phyloP scores from a whole-genome alignment of 805 yeast species.

The Candida tibetensis region DNA sequence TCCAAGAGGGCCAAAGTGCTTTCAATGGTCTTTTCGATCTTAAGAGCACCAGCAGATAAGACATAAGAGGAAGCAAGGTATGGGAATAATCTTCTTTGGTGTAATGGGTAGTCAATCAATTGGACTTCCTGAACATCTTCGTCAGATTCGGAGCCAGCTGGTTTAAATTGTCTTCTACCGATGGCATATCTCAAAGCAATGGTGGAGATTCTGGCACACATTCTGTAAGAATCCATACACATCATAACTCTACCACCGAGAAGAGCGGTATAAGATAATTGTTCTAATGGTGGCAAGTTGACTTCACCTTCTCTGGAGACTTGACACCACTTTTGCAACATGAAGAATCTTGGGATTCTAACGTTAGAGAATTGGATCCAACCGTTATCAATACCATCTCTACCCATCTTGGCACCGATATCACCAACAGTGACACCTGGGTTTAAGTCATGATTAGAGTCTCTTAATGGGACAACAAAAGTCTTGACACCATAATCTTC shows the following conservation, averaged over 20 bases:
- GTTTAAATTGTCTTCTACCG: conserved; percentile 45
- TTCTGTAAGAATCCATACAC: conserved; percentile 44
- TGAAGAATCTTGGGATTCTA: conserved; percentile 43
- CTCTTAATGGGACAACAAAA: conserved; percentile 46
- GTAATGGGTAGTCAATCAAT: conserved; percentile 44
- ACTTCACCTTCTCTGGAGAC: conserved; percentile 41
- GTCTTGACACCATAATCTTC: conserved; percentile 47
- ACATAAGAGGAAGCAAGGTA: conserved; percentile 41
- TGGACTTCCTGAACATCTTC: conserved; percentile 30
- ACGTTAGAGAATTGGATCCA: conserved; percentile 47
- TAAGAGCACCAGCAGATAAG: conserved; percentile 36
- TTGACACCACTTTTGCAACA: conserved; percentile 45
- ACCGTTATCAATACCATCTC: conserved; percentile 48
- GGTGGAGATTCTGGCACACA: conserved; percentile 40
- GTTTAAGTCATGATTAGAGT: conserved; percentile 38
- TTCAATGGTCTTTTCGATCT: conserved; percentile 34
- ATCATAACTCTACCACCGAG: conserved; percentile 45
- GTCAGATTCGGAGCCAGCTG: conserved; percentile 23
- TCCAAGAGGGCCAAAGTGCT: conserved; percentile 33
- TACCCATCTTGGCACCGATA: conserved; percentile 49
- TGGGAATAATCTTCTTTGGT: conserved; percentile 46
- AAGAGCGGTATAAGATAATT: conserved; percentile 42
- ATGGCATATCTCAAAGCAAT: conserved; percentile 45
- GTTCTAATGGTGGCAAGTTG: conserved; percentile 43
- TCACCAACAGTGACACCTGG: conserved; percentile 47